Base-by-base conservation (phyloP, 257 asterid species). In the Pogostemon cablin region DNA sequence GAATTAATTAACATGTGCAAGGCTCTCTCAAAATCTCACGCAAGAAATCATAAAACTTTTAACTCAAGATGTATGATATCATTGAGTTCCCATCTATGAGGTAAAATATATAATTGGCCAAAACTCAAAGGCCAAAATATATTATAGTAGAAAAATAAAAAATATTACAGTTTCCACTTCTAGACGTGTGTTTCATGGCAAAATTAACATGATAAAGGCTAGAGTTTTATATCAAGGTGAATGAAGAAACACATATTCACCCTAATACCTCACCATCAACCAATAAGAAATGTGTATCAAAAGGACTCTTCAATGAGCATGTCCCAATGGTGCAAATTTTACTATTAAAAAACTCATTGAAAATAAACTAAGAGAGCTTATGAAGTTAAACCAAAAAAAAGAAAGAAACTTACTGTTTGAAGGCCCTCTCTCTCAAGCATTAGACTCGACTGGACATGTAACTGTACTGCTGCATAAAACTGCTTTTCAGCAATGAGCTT, bases 401-500 rank as follows among this genome's bases (percentile, higher is more conserved):
- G 32, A 68, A 78, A 67, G 66, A 57, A 65, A 85, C 98, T 69
- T 78, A 92, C 99, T 86, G 92, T 88, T 76, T 91, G 99, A 78
- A 95, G 95, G 76, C 99, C 99, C 78, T 95, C 98, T 76, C 98
- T 83, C 82, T 89, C 98, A 68, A 91, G 97, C 99, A 95, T 95
- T 80, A 91, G 74, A 71, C 86, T 72, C 62, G 99, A 91, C 73
- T 87, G 99, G 81, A 86, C 96, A 73, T 95, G 96, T 74, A 91
- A 74, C 56, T 95, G 99, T 50, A 88, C 98, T 25, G 99, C 98
- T 65, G 99, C 97, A 77, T 95, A 95, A 81, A 95, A 91, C 84
- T 91, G 92, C 77, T 92, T 92, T 70, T 89, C 98, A 61, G 95
- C 84, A 63, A 88, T 84, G 71, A 91, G 93, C 89, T 95, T 91